Conservation (phyloP, 2,329 filamentous ascomycete species). For the Fonsecaea monophora region DNA sequence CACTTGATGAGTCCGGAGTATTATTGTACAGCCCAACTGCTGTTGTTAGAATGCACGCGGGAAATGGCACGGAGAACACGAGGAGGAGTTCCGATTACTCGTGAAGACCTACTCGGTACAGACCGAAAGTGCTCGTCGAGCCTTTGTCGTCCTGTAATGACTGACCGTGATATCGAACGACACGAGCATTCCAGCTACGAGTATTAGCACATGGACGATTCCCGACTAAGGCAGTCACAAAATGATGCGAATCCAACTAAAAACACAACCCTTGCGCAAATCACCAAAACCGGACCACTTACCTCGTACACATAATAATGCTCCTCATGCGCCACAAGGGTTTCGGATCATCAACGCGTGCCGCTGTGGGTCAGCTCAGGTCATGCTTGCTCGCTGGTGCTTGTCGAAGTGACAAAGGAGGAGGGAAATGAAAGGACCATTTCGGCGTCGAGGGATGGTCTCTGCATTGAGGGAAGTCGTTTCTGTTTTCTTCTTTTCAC, state of each 20-base stretch:
- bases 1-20: background rate
- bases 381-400: too few relatives aligned
- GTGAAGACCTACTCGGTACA: too few relatives aligned
- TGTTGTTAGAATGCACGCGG: background rate
- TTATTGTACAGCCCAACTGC: too few relatives aligned
- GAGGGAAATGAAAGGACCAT: background rate
- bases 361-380: conserved; percentile 5
- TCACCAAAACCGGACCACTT: background rate
- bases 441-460: too few relatives aligned
- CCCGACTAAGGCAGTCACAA: background rate
- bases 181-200: background rate
- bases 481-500: too few relatives aligned
- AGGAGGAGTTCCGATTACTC: background rate
- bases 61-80: background rate
- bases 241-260: background rate
- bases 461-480: too few relatives aligned
- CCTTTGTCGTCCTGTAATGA: background rate
- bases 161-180: background rate
- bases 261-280: conserved; percentile 3
- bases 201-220: background rate
- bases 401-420: background rate
- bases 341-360: conserved; percentile 13
- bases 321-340: conserved; percentile 6
- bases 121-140: background rate
- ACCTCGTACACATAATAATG: too few relatives aligned